Conservation (phyloP, 495 filamentous ascomycete genomes). For the Penicillium coprophilum region DNA sequence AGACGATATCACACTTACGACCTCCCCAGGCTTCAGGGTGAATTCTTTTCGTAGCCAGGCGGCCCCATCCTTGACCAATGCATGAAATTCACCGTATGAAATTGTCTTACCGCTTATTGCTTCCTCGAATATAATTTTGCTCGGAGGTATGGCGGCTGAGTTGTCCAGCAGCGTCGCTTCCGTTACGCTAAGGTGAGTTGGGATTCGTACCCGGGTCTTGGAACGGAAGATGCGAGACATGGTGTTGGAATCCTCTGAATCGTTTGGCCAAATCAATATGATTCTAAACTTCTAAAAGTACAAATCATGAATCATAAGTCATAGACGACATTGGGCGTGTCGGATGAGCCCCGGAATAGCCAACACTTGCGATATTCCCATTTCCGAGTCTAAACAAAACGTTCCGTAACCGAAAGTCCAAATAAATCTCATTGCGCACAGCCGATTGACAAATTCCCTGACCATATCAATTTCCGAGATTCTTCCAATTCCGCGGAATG, state of each 20-base stretch:
- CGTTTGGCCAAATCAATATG: background rate
- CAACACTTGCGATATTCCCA: background rate
- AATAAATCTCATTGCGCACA: background rate
- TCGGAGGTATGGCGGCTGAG: background rate
- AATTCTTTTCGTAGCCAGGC: background rate
- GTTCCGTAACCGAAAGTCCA: background rate
- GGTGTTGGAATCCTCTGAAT: background rate
- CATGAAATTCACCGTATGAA: background rate
- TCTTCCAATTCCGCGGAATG: background rate
- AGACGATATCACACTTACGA: slow-evolving; percentile 1
- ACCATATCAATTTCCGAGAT: background rate
- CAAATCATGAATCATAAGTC: background rate
- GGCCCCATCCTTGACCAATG: background rate
- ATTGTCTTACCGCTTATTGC: background rate
- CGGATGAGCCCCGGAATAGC: background rate
- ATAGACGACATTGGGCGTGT: background rate
- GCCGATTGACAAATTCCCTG: too few species aligned
- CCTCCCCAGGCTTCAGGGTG: background rate
- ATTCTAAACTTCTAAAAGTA: background rate
- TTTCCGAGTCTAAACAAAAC: background rate
- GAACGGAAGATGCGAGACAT: background rate
- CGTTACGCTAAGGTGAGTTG: background rate
- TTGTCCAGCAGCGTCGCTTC: background rate
- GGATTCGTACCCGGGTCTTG: background rate
- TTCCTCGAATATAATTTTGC: slow-evolving; percentile 1